These are phyloP conservation scores for Alternaria panax DNA, from an alignment of 2,329 filamentous ascomycete genomes.

Conservation along the genomic window DNA sequence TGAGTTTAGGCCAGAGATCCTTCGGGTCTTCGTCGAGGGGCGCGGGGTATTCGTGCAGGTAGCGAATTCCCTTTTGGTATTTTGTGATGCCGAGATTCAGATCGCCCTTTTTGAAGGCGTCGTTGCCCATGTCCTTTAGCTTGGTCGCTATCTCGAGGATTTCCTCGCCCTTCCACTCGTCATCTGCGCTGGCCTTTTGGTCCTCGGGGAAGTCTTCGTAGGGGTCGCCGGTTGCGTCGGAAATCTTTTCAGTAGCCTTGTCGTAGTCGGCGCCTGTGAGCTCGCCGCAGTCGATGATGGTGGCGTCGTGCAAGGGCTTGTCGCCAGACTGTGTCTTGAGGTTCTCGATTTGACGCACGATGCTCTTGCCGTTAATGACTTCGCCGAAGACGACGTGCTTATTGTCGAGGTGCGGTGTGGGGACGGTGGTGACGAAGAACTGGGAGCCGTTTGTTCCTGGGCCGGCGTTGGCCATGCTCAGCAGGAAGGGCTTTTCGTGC, in stretches of 20 bases:
- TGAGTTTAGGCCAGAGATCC: constrained; percentile 71
- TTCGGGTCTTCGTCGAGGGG: constrained; percentile 71
- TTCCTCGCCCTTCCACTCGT: constrained; percentile 70
- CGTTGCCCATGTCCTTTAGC: constrained; percentile 91
- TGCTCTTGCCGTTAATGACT: constrained; percentile 89
- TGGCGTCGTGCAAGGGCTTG: constrained; percentile 75
- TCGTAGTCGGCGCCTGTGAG: constrained; percentile 75
- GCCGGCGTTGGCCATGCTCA: constrained; percentile 98
- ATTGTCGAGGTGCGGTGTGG: constrained; percentile 91
- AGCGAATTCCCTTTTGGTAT: constrained; percentile 92
- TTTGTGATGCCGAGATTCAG: constrained; percentile 78
- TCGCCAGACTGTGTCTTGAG: constrained; percentile 75
- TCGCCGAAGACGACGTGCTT: constrained; percentile 99
- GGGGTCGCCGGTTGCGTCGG: constrained; percentile 84
- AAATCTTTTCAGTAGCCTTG: constrained; percentile 69
- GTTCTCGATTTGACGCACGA: constrained; percentile 91
- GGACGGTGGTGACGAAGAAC: constrained; percentile 96
- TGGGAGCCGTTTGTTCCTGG: constrained; percentile 95
- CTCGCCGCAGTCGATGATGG: constrained; percentile 78
- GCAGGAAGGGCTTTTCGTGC: constrained; percentile 90
- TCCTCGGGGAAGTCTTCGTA: constrained; percentile 98
- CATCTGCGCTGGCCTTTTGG: constrained; percentile 57
- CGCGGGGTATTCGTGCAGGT: constrained; percentile 84
- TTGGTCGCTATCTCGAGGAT: constrained; percentile 81
- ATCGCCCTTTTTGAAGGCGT: constrained; percentile 84